These are phyloP conservation scores for Russula sp. DNA, from an alignment of 768 basidiomycete species.

Conservation along the genomic window DNA sequence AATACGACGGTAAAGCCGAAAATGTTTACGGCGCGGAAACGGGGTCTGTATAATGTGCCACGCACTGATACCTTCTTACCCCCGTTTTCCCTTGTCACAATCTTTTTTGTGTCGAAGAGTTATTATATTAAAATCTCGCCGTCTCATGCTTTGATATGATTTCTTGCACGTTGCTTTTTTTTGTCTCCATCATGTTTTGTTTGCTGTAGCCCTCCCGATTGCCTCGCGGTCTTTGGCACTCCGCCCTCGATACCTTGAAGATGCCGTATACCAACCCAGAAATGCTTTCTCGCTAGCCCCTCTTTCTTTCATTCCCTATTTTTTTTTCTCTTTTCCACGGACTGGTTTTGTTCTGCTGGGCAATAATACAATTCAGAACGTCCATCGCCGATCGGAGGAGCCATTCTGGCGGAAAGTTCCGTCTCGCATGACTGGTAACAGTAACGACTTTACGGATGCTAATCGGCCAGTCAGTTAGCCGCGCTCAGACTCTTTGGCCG, in stretches of 20 bases:
- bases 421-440: constrained; percentile 14
- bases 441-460: constrained; percentile 18
- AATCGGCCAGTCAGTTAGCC: constrained; percentile 17
- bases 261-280: constrained; percentile 20
- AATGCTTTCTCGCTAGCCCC: constrained; percentile 5
- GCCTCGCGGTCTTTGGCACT: constrained; percentile 17
- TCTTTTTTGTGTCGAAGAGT: constrained; percentile 16
- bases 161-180: constrained; percentile 20
- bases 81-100: constrained; percentile 13
- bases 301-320: constrained; percentile 6
- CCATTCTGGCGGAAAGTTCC: constrained; percentile 19
- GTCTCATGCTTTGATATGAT: constrained; percentile 20
- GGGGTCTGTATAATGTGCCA: constrained; percentile 18
- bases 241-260: constrained; percentile 21
- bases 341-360: constrained; percentile 8
- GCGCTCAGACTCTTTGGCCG: constrained; percentile 14
- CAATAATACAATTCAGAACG: constrained; percentile 17
- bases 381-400: constrained; percentile 16
- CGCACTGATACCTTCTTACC: constrained; percentile 13
- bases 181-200: constrained; percentile 17
- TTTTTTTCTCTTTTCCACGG: constrained; percentile 13
- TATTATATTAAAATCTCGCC: constrained; percentile 17
- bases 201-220: constrained; percentile 17
- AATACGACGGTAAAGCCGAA: constrained; percentile 20
- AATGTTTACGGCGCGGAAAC: constrained; percentile 20